Conservation (phyloP, 2,329 filamentous ascomycete genomes). For the Colletotrichum musae region DNA sequence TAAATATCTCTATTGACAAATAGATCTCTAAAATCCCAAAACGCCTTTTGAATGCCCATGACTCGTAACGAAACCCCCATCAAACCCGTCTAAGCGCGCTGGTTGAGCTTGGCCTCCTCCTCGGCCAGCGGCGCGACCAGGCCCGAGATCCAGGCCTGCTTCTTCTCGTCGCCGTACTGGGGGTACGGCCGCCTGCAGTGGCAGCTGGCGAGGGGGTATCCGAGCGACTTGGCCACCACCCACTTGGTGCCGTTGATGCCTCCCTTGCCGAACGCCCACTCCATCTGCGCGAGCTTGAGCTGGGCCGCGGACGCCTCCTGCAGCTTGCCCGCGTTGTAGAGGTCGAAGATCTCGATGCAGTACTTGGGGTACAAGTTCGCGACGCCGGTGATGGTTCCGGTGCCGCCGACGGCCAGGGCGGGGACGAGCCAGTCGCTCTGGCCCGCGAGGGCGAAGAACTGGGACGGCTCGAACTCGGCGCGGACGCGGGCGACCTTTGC, state of each 20-base stretch:
- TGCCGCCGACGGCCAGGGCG: constrained; percentile 69
- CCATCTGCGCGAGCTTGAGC: constrained; percentile 64
- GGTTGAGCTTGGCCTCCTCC: constrained; percentile 40
- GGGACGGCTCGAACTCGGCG: constrained; percentile 62
- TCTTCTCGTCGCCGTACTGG: constrained; percentile 55
- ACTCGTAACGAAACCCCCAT: background rate
- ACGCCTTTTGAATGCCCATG: constrained; percentile 11
- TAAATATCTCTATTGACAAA: too few relatives aligned
- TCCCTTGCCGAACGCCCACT: constrained; percentile 70
- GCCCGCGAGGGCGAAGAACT: constrained; percentile 79
- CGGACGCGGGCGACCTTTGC: constrained; percentile 77
- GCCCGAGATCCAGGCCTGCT: constrained; percentile 51
- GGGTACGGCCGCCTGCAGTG: constrained; percentile 70
- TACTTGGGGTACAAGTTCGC: constrained; percentile 72
- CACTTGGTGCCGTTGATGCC: constrained; percentile 75
- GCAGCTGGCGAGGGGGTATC: constrained; percentile 65
- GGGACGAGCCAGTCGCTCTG: constrained; percentile 81
- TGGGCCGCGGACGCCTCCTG: constrained; percentile 65
- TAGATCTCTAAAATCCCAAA: background rate
- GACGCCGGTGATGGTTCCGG: constrained; percentile 74
- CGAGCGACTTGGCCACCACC: constrained; percentile 67
- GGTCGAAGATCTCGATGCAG: constrained; percentile 64
- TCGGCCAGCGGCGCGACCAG: constrained; percentile 35
- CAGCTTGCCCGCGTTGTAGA: constrained; percentile 62
- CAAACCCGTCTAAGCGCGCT: constrained; percentile 1